Percentiles rank a stretch among this genome's conserved stretches.
Conservation (phyloP, 2,329 filamentous ascomycete genomes). For the Pseudopyrenochaeta lycopersici region DNA sequence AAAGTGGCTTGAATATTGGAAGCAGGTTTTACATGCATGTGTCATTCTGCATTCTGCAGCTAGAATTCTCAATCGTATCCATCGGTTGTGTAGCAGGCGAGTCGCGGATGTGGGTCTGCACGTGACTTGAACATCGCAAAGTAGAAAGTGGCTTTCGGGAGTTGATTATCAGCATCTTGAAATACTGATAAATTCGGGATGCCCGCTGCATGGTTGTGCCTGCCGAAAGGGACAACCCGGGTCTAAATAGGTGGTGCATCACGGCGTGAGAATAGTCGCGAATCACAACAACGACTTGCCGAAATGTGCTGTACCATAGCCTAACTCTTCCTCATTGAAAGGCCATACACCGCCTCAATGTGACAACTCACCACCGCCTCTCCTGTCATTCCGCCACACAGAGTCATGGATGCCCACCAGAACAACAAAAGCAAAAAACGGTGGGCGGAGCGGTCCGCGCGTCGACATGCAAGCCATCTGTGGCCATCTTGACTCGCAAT, state of each 20-base stretch:
- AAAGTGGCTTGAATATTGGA: background rate
- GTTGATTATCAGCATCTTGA: background rate
- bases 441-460: background rate
- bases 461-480: background rate
- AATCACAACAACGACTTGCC: background rate
- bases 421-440: background rate
- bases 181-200: background rate
- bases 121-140: background rate
- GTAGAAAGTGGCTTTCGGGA: background rate
- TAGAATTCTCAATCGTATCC: background rate
- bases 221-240: background rate
- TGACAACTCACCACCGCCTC: background rate
- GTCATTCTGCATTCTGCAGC: background rate
- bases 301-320: background rate
- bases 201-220: background rate
- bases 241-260: background rate
- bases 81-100: background rate
- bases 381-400: background rate
- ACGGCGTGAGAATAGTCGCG: background rate
- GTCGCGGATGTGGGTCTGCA: background rate
- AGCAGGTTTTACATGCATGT: background rate
- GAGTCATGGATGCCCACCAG: background rate
- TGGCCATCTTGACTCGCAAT: background rate
- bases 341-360: background rate
- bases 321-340: background rate